These are phyloP conservation scores for Melocanna baccifera DNA, from an alignment of 176 grass and related monocot genomes.

Conservation along the genomic window DNA sequence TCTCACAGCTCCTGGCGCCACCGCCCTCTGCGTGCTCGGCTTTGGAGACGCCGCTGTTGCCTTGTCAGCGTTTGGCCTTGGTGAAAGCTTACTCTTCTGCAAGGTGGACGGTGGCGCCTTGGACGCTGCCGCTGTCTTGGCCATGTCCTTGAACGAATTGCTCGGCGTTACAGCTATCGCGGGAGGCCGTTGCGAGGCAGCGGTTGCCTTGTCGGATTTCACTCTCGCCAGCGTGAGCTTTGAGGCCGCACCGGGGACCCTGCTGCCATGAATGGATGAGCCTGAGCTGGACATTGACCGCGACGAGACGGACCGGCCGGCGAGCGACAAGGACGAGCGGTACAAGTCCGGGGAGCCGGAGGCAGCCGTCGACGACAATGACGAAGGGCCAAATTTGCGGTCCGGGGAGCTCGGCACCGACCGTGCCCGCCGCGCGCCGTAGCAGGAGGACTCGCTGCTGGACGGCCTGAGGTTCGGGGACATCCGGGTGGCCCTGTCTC, in stretches of 20 bases:
- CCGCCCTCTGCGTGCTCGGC: slow-evolving; percentile 6
- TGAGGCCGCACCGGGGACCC: neutral
- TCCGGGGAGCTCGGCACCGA: slow-evolving; percentile 44
- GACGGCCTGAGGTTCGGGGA: slow-evolving; percentile 36
- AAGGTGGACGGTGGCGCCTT: slow-evolving; percentile 3
- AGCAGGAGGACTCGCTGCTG: slow-evolving; percentile 35
- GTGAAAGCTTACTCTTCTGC: slow-evolving; percentile 39
- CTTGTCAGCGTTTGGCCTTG: slow-evolving; percentile 27
- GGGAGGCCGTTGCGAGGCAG: neutral
- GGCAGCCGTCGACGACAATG: neutral
- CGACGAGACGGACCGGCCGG: slow-evolving; percentile 20
- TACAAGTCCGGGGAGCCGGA: neutral
- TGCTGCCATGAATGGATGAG: slow-evolving; percentile 30
- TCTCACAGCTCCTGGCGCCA: neutral
- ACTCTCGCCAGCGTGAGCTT: slow-evolving; percentile 29
- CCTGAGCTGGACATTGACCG: slow-evolving; percentile 14
- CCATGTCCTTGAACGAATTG: slow-evolving; percentile 34
- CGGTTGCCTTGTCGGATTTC: slow-evolving; percentile 33
- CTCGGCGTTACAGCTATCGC: neutral
- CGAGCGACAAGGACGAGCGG: neutral
- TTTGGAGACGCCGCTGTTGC: slow-evolving; percentile 4
- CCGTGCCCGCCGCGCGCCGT: neutral
- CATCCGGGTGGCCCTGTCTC: slow-evolving; percentile 28
- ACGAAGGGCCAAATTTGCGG: slow-evolving; percentile 31
- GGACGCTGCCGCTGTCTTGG: neutral